Evolutionary conservation across 805 yeast species (phyloP), one percentile per base, ranked within the genome.

Genomic region (Yarrowia hollandica): DNA sequence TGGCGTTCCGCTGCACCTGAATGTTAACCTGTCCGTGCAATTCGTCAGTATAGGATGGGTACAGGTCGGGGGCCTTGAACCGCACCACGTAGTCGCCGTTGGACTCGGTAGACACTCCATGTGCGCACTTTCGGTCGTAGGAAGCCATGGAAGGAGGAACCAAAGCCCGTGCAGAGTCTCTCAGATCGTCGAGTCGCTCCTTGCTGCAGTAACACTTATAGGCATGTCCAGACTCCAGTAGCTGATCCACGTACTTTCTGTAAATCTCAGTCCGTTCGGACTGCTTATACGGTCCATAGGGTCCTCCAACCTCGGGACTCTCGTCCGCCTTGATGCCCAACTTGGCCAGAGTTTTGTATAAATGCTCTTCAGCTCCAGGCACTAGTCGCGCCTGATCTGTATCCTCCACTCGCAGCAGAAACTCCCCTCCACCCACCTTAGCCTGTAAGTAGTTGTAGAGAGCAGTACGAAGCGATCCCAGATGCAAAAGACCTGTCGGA

Each of bases 381-480:
- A 90, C 88, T 35, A 88, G 72, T 60, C 99, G 72, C 16, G 80
- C 83, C 48, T 82, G 90, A 71, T 94, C 99, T 0, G 99, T 94
- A 67, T 94, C 99, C 69, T 94, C 99, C 16, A 94, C 70, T 41
- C 99, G 76, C 14, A 94, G 70, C 3, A 94, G 62, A 66, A 94
- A 94, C 65, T 82, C 80, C 0, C 99, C 99, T 0, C 82, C 81
- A 0, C 96, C 89, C 58, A 80, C 77, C 65, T 77, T 82, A 0
- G 99, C 98, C 14, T 88, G 73, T 15, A 94, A 71, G 66, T 84
- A 94, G 71, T 94, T 94, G 72, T 90, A 94, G 16, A 94, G 72
- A 0, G 98, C 98, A 0, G 99, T 94, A 69, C 99, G 75, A 44
- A 94, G 69, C 0, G 97, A 91, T 0, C 99, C 99, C 61, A 94